Base-by-base conservation (phyloP, 352 stramenopile species). In the Phytophthora citricola region DNA sequence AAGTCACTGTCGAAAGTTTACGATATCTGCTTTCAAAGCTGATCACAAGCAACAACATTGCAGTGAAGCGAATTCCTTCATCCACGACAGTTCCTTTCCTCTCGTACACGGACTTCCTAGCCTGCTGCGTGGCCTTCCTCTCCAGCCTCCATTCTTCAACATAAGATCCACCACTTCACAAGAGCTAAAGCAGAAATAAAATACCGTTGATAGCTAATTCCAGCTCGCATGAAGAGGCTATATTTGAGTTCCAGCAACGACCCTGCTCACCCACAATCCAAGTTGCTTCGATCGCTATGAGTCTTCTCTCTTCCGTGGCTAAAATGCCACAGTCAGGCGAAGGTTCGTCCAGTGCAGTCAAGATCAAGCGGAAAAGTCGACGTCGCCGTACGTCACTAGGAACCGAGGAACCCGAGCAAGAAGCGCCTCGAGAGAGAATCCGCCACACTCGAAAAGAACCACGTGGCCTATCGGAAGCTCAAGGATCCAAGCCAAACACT, bases 21-120 rank as follows among this genome's bases (percentile, higher is more conserved):
- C 78, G 76, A 0, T 55, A 73, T 15, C 47, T 91, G 14, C 53
- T 92, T 4, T 61, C 49, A 7, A 78, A 76, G 2, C 54, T 92
- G 2, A 78, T 87, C 26, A 56, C 58, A 6, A 75, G 57, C 5
- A 51, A 65, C 9, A 71, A 60, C 6, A 51, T 91, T 1, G 66
- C 69, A 1, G n/a, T 83, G 5, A 40, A 17, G 1, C 5, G 34
- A 2, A 17, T 89, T 2, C 84, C 84, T 5, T 31, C 57, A 12
- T 53, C 55, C 0, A 72, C 75, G 2, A 78, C 75, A 3, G 20
- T 45, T 0, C 69, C 78, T 0, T 92, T 85, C 43, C 54, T 91
- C 3, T 80, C 63, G 2, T 92, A 91, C 44, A 92, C 81, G 0
- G 84, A 92, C 39, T 92, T 92, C 24, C 69, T 92, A 7, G 72